Percentiles rank a stretch among this genome's conserved stretches.
Evolutionary conservation across 345 rosid genomes (phyloP).

Genomic region (Eucalyptus marginata): DNA sequence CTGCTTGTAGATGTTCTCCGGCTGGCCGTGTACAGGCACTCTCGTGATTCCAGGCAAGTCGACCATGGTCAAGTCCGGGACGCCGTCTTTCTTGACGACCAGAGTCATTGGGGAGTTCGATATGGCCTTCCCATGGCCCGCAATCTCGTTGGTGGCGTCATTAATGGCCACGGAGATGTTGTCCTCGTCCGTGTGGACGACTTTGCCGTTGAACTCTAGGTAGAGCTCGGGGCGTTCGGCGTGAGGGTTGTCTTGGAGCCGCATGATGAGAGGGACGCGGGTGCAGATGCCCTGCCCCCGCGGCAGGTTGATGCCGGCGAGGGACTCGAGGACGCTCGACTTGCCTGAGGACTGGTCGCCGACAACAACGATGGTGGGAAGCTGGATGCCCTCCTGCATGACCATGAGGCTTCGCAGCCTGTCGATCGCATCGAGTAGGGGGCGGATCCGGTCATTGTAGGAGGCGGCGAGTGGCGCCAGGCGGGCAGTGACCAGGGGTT

Average conservation of each 20-base stretch:
- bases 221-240: background rate
- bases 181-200: slow-evolving; percentile 1
- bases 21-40: slow-evolving; percentile 41
- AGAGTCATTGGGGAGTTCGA: slow-evolving; percentile 29
- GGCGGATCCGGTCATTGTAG: slow-evolving; percentile 29
- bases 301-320: slow-evolving; percentile 22
- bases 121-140: slow-evolving; percentile 33
- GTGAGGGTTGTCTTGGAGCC: background rate
- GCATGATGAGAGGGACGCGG: background rate
- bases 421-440: slow-evolving; percentile 43
- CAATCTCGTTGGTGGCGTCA: slow-evolving; percentile 26
- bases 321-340: slow-evolving; percentile 42
- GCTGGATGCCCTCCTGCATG: slow-evolving; percentile 37
- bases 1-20: slow-evolving; percentile 35
- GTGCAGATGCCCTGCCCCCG: background rate
- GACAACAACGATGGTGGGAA: slow-evolving; percentile 43
- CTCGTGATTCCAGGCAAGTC: slow-evolving; percentile 55
- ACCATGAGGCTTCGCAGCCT: slow-evolving; percentile 25
- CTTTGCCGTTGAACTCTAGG: background rate
- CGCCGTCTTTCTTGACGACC: slow-evolving; percentile 28
- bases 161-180: slow-evolving; percentile 10
- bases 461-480: background rate
- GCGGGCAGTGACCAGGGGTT: background rate
- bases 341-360: slow-evolving; percentile 51
- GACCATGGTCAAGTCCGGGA: slow-evolving; percentile 42